phyloP scores from a whole-genome alignment of 192 early-diverging fungal species.

The Entophlyctis helioformis region DNA sequence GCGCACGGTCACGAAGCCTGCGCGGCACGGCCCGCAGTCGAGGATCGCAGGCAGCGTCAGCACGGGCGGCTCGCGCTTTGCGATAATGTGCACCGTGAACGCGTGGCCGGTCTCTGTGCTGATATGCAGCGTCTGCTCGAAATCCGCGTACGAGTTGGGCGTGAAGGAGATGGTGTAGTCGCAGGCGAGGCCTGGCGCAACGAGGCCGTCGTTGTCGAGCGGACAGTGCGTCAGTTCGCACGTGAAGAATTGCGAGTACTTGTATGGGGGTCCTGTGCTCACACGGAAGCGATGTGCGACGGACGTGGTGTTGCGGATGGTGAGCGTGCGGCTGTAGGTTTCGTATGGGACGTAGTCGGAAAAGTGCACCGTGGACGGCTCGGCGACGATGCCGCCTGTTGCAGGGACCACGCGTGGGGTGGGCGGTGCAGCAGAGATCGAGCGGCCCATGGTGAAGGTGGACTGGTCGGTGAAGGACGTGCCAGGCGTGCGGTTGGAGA shows the following conservation, averaged over 20 bases:
- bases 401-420: neutral
- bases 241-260: slow-evolving; percentile 23
- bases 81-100: slow-evolving; percentile 20
- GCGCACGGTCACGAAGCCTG: slow-evolving; percentile 14
- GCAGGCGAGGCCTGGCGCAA: slow-evolving; percentile 34
- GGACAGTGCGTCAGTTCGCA: slow-evolving; percentile 18
- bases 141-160: slow-evolving; percentile 28
- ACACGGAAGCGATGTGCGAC: slow-evolving; percentile 25
- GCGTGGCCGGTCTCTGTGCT: slow-evolving; percentile 16
- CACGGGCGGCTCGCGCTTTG: slow-evolving; percentile 16
- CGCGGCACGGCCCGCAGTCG: slow-evolving; percentile 32
- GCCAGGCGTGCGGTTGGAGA: neutral
- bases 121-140: slow-evolving; percentile 19
- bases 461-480: no score
- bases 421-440: neutral
- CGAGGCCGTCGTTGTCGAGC: slow-evolving; percentile 14
- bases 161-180: slow-evolving; percentile 25
- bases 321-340: slow-evolving; percentile 25
- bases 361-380: slow-evolving; percentile 21
- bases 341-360: slow-evolving; percentile 29
- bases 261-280: slow-evolving; percentile 17
- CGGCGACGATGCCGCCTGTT: slow-evolving; percentile 20
- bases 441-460: no score
- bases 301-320: slow-evolving; percentile 26
- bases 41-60: slow-evolving; percentile 26